Base-by-base conservation (phyloP, 2,329 filamentous ascomycete species). In the Epichloe amarillans region DNA sequence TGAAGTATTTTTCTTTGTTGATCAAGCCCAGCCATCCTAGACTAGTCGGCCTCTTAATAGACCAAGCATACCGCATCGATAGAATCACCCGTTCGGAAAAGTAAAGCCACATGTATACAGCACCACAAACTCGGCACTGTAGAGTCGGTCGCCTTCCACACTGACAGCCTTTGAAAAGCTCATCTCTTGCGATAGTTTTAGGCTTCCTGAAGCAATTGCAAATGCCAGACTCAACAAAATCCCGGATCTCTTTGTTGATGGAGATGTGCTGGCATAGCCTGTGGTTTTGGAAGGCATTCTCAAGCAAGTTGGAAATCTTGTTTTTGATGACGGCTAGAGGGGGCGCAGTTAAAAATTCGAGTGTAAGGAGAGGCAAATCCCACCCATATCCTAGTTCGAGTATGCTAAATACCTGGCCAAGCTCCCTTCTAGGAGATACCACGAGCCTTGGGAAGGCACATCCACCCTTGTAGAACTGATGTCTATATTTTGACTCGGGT, bases 101-200 rank as follows among this genome's bases (percentile, higher is more conserved):
- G n/a, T 12, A 30, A 5, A 7, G 19, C 37, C 43, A 50, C 23
- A 43, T 43, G 44, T 37, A 50, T 5, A 42, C 14, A 12, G 44
- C 43, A 46, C 43, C 49, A 17, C 49, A 50, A 30, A 47, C 37
- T 12, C 49, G 43, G 30, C 49, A 50, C 17, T 50, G 37, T 3
- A 50, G 30, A 1, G 15, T 33, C 5, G 0, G 40, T 46, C 37
- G 26, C 19, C 36, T n/a, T 17, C 36, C 17, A 50, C 36, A 40
- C 3, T n/a, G 19, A 12, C 36, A 46, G 30, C 12, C 15, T n/a
- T 44, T 3, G n/a, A n/a, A n/a, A n/a, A n/a, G n/a, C n/a, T n/a
- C n/a, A n/a, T n/a, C n/a, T n/a, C n/a, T n/a, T n/a, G n/a, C n/a
- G n/a, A n/a, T n/a, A n/a, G n/a, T n/a, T n/a, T n/a, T n/a, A n/a